Evolutionary conservation across 2,329 filamentous ascomycete species (phyloP).

Genomic region (Cercospora sojina): DNA sequence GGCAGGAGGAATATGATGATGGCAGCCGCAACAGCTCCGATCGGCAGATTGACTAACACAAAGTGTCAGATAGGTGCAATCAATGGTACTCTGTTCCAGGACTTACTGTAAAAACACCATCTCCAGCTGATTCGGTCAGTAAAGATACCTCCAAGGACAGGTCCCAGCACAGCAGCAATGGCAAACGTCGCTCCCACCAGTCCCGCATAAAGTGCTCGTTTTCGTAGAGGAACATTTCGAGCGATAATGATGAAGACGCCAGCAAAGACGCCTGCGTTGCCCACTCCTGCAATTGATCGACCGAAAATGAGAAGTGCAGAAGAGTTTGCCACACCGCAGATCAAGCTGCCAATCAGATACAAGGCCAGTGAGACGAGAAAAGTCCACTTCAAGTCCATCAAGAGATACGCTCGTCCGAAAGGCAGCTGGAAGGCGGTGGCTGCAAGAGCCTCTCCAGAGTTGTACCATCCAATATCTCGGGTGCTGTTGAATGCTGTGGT

Average conservation of each 20-base stretch:
- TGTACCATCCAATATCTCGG: conserved; percentile 52
- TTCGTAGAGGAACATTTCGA: conserved; percentile 20
- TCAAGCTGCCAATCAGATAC: conserved; percentile 49
- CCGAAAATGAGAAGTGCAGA: conserved; percentile 55
- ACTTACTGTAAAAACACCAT: conserved; percentile 48
- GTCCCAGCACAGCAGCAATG: conserved; percentile 49
- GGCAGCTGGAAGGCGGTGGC: conserved; percentile 44
- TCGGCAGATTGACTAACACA: conserved; percentile 48
- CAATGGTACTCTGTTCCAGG: conserved; percentile 41
- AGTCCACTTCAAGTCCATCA: conserved; percentile 47
- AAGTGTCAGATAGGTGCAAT: conserved; percentile 35
- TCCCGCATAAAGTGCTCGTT: conserved; percentile 24
- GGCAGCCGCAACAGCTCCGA: conserved; percentile 41
- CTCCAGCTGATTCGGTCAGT: conserved; percentile 50
- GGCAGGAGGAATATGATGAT: conserved; percentile 32
- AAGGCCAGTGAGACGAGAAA: conserved; percentile 42
- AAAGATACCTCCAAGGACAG: conserved; percentile 54
- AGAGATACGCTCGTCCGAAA: conserved; percentile 45
- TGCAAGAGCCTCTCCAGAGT: conserved; percentile 46
- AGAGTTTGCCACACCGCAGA: conserved; percentile 50
- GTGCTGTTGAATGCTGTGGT: conserved; percentile 49
- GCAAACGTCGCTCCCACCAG: conserved; percentile 45
- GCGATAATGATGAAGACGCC: conserved; percentile 39
- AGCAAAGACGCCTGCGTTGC: conserved; percentile 53
- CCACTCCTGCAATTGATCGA: conserved; percentile 53